These are phyloP conservation scores for Amanita pallidorosea DNA, from an alignment of 768 basidiomycete species.

Conservation along the genomic window DNA sequence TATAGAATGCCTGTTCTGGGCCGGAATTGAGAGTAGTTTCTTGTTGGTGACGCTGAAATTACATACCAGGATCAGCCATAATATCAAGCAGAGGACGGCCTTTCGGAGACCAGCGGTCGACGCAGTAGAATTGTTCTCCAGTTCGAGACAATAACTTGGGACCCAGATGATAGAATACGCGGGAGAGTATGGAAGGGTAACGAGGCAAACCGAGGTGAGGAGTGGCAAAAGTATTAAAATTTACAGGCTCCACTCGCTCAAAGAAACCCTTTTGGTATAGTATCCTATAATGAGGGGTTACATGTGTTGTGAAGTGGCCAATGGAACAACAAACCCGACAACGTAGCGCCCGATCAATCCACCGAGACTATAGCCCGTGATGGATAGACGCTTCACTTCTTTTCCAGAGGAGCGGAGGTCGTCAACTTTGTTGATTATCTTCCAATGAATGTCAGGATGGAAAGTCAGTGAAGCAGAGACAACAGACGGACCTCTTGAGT, in stretches of 20 bases:
- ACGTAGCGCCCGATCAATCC: constrained; percentile 33
- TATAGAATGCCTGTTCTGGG: constrained; percentile 67
- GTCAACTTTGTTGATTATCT: constrained; percentile 50
- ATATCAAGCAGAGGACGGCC: constrained; percentile 63
- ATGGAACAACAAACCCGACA: constrained; percentile 31
- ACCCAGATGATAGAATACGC: constrained; percentile 43
- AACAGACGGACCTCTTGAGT: constrained; percentile 64
- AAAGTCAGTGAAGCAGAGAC: background rate
- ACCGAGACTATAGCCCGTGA: constrained; percentile 73
- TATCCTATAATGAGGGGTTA: constrained; percentile 28
- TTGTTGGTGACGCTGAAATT: constrained; percentile 4
- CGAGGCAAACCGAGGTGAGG: constrained; percentile 71
- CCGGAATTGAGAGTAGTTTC: background rate
- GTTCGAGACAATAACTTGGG: constrained; percentile 66
- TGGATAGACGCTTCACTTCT: constrained; percentile 58
- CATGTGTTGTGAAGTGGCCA: constrained; percentile 33
- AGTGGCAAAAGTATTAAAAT: constrained; percentile 78
- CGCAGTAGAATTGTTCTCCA: constrained; percentile 68
- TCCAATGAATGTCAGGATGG: background rate
- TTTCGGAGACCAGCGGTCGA: constrained; percentile 59
- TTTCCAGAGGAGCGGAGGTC: constrained; percentile 41
- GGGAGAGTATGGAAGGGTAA: constrained; percentile 50
- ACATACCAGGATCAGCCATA: constrained; percentile 69
- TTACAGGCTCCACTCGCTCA: constrained; percentile 54
- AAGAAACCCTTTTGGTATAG: constrained; percentile 66